Conservation (phyloP, 2,329 filamentous ascomycete species). For the Cladosporium colombiae region DNA sequence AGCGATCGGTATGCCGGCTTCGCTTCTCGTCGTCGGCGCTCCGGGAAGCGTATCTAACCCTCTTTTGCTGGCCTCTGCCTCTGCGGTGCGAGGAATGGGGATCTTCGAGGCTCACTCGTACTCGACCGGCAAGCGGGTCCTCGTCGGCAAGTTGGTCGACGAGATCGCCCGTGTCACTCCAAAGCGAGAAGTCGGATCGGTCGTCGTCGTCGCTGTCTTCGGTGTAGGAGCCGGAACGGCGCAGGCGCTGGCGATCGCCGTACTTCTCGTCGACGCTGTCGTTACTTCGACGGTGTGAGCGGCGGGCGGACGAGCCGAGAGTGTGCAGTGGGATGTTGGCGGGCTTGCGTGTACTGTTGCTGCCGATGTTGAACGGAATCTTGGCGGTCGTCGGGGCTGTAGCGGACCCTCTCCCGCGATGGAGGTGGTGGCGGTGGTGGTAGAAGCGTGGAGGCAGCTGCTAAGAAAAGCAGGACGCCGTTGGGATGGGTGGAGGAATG, state of each 20-base stretch:
- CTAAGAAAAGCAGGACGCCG: constrained; percentile 19
- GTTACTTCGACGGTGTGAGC: constrained; percentile 38
- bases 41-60: constrained; percentile 18
- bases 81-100: constrained; percentile 44
- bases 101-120: constrained; percentile 66
- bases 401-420: constrained; percentile 20
- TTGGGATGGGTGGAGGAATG: constrained; percentile 18
- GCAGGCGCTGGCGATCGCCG: constrained; percentile 50
- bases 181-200: constrained; percentile 73
- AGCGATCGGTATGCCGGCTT: constrained; percentile 31
- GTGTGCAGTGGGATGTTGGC: constrained; percentile 87
- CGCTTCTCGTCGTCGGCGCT: constrained; percentile 43
- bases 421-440: constrained; percentile 14
- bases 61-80: constrained; percentile 23
- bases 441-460: not conserved
- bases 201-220: constrained; percentile 32
- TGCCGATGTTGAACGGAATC: constrained; percentile 64
- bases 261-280: constrained; percentile 52
- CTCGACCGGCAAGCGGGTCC: constrained; percentile 73
- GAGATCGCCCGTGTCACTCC: constrained; percentile 93
- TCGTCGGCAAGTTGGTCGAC: constrained; percentile 85
- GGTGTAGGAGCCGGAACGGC: constrained; percentile 35
- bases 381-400: constrained; percentile 66
- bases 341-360: constrained; percentile 64
- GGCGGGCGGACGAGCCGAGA: constrained; percentile 54